phyloP scores from a whole-genome alignment of 805 yeast species.

The Ogataea angusta region DNA sequence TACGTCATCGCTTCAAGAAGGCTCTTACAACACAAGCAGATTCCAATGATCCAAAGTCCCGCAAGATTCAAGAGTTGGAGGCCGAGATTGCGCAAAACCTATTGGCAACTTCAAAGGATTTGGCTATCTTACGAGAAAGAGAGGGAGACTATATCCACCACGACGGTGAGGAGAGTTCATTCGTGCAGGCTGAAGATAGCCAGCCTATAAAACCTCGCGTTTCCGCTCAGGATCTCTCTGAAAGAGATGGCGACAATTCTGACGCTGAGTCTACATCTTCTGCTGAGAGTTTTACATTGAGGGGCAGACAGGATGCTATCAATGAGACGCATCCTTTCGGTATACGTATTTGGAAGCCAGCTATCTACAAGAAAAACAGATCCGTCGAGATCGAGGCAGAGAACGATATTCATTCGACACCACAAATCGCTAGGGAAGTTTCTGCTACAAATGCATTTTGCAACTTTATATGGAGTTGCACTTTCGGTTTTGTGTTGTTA shows the following conservation, averaged over 20 bases:
- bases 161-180: conserved; percentile 13
- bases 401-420: conserved; percentile 83
- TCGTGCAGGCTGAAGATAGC: conserved; percentile 17
- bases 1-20: conserved; percentile 44
- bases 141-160: conserved; percentile 28
- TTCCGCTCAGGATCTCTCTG: conserved; percentile 14
- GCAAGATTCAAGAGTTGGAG: conserved; percentile 27
- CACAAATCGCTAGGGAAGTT: conserved; percentile 47
- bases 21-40: conserved; percentile 8
- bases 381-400: conserved; percentile 91
- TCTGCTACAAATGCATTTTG: conserved; percentile 61
- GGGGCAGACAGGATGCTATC: conserved; percentile 94
- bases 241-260: conserved; percentile 27
- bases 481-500: conserved; percentile 66
- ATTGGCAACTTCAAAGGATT: conserved; percentile 23
- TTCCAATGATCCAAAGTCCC: conserved; percentile 8
- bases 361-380: conserved; percentile 86
- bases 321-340: conserved; percentile 98
- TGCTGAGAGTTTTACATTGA: conserved; percentile 77
- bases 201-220: conserved; percentile 6
- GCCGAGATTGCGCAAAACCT: conserved; percentile 26
- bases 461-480: conserved; percentile 68
- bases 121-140: conserved; percentile 27
- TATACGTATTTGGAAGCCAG: conserved; percentile 98
- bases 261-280: conserved; percentile 44